Evolutionary conservation across 2,329 filamentous ascomycete species (phyloP).

Genomic region (Domatiomyces globalis): DNA sequence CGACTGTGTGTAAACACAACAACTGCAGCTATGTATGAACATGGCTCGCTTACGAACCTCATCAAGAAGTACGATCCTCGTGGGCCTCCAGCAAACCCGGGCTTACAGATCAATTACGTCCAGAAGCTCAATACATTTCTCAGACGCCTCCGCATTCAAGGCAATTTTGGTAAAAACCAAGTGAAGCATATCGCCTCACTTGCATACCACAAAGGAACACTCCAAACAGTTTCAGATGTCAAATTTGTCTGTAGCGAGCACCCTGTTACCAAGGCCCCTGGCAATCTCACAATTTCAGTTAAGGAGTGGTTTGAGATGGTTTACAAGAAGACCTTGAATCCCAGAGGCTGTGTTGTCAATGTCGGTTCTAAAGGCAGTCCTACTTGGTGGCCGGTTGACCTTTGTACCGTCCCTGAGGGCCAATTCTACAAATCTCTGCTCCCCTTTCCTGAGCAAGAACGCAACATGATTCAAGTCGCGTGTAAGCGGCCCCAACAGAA

Average conservation of each 20-base stretch:
- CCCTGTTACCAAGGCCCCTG: neutral
- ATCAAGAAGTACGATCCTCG: neutral
- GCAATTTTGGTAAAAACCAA: neutral
- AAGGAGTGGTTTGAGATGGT: neutral
- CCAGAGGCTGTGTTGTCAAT: neutral
- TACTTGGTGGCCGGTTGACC: neutral
- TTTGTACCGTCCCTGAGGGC: neutral
- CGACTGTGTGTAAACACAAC: neutral
- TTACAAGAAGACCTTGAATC: neutral
- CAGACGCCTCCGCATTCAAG: neutral
- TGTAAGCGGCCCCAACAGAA: neutral
- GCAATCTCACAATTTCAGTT: neutral
- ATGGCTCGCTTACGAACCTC: neutral
- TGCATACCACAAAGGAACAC: neutral
- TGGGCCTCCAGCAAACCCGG: too few relatives aligned
- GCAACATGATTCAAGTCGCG: neutral
- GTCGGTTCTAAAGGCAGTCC: neutral
- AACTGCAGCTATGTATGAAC: neutral
- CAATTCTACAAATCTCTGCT: neutral
- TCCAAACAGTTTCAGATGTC: neutral
- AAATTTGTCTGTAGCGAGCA: neutral
- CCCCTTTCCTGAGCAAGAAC: neutral
- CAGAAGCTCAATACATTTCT: neutral
- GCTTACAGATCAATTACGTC: neutral
- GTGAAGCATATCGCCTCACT: neutral